Evolutionary conservation across 306 rosid genomes (phyloP).

Genomic region (Corylus avellana): DNA sequence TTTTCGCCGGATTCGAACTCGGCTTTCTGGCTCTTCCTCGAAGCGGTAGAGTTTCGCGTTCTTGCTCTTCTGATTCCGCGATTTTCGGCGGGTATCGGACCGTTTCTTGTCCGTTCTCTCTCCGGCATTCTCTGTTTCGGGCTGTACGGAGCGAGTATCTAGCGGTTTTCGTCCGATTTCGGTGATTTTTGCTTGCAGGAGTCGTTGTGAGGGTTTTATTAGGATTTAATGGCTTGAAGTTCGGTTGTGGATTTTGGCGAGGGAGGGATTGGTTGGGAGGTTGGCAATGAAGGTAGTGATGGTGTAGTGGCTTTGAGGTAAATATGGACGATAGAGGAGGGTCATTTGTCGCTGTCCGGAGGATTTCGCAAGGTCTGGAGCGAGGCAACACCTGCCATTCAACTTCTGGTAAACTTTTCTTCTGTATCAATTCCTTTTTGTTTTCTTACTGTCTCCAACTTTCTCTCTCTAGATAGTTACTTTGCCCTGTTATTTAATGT

Average conservation of each 20-base stretch:
- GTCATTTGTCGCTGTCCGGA: slow-evolving; percentile 93
- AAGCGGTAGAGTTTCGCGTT: slow-evolving; percentile 10
- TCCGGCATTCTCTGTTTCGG: background rate
- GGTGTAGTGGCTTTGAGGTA: slow-evolving; percentile 23
- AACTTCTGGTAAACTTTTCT: slow-evolving; percentile 61
- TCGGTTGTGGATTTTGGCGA: slow-evolving; percentile 1
- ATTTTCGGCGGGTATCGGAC: slow-evolving; percentile 4
- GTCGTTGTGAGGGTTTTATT: background rate
- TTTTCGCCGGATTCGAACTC: background rate
- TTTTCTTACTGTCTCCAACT: slow-evolving; percentile 5
- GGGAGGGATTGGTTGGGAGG: slow-evolving; percentile 14
- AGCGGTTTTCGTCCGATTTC: background rate
- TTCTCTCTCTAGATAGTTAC: slow-evolving; percentile 12
- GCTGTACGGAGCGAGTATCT: too few species aligned
- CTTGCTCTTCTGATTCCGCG: slow-evolving; percentile 6
- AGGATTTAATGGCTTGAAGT: slow-evolving; percentile 2
- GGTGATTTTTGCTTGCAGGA: background rate
- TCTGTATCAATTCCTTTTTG: slow-evolving; percentile 13
- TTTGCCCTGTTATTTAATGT: too few species aligned
- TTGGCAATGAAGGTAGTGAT: slow-evolving; percentile 14
- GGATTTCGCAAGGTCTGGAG: slow-evolving; percentile 92
- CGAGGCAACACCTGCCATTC: slow-evolving; percentile 86
- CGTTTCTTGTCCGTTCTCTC: slow-evolving; percentile 20
- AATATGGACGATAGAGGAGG: slow-evolving; percentile 93
- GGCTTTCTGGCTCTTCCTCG: slow-evolving; percentile 1